phyloP scores from a whole-genome alignment of 352 stramenopile genomes.

The Globisporangium cederbergense region DNA sequence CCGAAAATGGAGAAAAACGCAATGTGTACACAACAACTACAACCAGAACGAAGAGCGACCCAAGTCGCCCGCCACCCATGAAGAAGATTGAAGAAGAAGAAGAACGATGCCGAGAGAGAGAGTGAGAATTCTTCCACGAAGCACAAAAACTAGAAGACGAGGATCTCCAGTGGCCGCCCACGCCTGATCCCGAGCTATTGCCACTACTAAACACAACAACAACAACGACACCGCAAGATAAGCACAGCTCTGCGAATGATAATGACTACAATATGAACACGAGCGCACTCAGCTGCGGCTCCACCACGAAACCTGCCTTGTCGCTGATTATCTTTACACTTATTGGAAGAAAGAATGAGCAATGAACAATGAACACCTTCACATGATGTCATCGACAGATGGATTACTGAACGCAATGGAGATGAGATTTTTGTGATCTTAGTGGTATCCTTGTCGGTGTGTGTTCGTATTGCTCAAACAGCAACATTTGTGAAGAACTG shows the following conservation, averaged over 20 bases:
- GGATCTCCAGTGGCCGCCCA: conserved; percentile 12
- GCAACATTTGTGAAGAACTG: background rate
- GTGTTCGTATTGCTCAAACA: background rate
- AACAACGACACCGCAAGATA: background rate
- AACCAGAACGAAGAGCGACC: conserved; percentile 3
- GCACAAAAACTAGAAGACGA: conserved; percentile 26
- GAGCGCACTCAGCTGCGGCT: background rate
- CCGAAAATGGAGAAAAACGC: background rate
- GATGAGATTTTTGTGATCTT: background rate
- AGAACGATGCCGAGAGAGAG: conserved; percentile 4
- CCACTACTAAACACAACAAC: conserved; percentile 10
- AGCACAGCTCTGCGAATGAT: background rate
- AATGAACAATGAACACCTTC: too few relatives aligned
- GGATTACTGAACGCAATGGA: background rate
- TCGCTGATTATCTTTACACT: too few relatives aligned
- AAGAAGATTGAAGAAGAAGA: conserved; percentile 10
- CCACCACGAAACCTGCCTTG: too few relatives aligned
- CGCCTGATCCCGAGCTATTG: conserved; percentile 14
- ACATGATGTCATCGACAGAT: background rate
- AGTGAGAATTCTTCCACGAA: conserved; percentile 4
- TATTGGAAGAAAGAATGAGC: too few relatives aligned
- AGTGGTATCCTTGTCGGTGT: background rate
- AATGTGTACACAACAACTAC: background rate
- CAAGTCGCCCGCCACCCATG: conserved; percentile 2
- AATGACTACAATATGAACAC: conserved; percentile 3